Conservation (phyloP, 2,329 filamentous ascomycete species). For the Graphium sp. region DNA sequence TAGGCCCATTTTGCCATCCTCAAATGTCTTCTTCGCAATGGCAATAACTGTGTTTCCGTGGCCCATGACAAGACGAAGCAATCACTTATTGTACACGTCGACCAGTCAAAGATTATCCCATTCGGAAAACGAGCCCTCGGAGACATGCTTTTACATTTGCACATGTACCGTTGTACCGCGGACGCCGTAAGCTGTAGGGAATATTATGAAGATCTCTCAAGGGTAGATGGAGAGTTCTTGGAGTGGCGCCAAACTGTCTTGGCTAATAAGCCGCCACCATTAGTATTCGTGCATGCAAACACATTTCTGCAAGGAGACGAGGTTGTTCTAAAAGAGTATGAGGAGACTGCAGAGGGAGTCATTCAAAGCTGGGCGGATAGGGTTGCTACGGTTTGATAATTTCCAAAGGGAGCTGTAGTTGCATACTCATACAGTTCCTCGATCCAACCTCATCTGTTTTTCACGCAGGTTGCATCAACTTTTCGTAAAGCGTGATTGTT, state of each 20-base stretch:
- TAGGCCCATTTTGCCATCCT: constrained; percentile 47
- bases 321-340: constrained; percentile 35
- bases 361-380: constrained; percentile 36
- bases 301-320: constrained; percentile 21
- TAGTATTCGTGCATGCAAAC: constrained; percentile 49
- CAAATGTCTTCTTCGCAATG: constrained; percentile 36
- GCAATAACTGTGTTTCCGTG: constrained; percentile 32
- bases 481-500: too few relatives aligned
- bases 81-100: constrained; percentile 34
- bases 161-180: constrained; percentile 46
- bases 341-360: constrained; percentile 42
- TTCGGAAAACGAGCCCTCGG: constrained; percentile 42
- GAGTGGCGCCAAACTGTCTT: constrained; percentile 38
- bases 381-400: too few relatives aligned
- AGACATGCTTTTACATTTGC: constrained; percentile 37
- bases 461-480: too few relatives aligned
- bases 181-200: constrained; percentile 31
- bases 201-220: constrained; percentile 41
- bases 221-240: constrained; percentile 33
- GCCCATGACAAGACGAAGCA: constrained; percentile 23
- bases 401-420: too few relatives aligned
- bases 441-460: too few relatives aligned
- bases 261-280: constrained; percentile 34
- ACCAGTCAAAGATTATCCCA: constrained; percentile 35
- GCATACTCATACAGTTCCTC: too few relatives aligned